Percentiles rank a stretch among this genome's conserved stretches.
These are phyloP conservation scores for Condylostoma magnum DNA, from an alignment of 169 alveolate genomes.

Conservation along the genomic window DNA sequence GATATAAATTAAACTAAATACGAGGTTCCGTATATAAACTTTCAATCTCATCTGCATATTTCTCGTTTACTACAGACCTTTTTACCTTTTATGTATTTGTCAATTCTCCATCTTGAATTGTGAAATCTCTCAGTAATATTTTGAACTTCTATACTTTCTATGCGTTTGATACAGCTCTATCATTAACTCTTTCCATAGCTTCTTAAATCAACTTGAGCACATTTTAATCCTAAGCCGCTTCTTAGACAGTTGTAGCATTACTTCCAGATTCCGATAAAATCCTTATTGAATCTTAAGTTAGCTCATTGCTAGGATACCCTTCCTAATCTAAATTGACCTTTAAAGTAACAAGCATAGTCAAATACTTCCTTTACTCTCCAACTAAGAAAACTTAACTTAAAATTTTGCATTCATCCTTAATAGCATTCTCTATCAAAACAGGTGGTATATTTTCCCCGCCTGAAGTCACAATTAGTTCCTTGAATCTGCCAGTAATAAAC, in stretches of 20 bases:
- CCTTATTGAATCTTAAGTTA: neutral
- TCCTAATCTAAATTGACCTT: conserved; percentile 43
- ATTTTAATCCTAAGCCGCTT: conserved; percentile 46
- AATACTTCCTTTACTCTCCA: conserved; percentile 70
- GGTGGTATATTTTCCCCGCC: conserved; percentile 90
- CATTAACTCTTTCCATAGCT: conserved; percentile 52
- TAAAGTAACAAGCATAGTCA: conserved; percentile 67
- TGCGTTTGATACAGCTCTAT: conserved; percentile 72
- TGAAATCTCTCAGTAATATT: conserved; percentile 63
- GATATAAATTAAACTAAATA: conserved; percentile 34
- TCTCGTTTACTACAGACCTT: conserved; percentile 63
- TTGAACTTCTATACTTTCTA: conserved; percentile 63
- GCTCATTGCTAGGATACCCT: conserved; percentile 41
- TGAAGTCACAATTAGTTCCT: conserved; percentile 82
- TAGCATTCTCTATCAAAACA: conserved; percentile 64
- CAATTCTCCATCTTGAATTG: conserved; percentile 74
- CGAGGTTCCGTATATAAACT: conserved; percentile 59
- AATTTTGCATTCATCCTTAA: conserved; percentile 58
- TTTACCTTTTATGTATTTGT: conserved; percentile 82
- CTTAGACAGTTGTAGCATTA: conserved; percentile 36
- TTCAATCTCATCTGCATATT: conserved; percentile 53
- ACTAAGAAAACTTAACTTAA: conserved; percentile 66
- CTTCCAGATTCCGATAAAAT: conserved; percentile 1
- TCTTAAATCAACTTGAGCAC: conserved; percentile 33
- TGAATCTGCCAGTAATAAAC: conserved; percentile 73